Conservation (phyloP, 2,329 filamentous ascomycete species). For the Cordyceps militaris region DNA sequence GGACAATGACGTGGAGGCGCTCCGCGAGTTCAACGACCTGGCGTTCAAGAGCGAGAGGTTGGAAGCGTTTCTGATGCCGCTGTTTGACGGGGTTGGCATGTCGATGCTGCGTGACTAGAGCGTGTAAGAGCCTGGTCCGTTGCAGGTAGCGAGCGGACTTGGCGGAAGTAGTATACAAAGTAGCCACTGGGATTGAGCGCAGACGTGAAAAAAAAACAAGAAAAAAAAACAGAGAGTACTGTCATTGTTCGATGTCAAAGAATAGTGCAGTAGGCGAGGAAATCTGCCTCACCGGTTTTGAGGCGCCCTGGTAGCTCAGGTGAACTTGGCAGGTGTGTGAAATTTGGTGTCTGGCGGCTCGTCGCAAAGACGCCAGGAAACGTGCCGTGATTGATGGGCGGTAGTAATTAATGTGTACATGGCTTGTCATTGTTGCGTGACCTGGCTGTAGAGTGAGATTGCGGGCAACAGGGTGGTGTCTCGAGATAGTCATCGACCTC, state of each 20-base stretch:
- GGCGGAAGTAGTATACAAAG: background rate
- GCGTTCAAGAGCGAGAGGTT: constrained; percentile 28
- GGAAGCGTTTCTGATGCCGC: constrained; percentile 34
- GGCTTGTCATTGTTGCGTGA: background rate
- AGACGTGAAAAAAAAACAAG: too few species aligned
- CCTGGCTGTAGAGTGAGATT: constrained; percentile 7
- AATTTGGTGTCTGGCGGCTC: background rate
- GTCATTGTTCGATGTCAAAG: too few species aligned
- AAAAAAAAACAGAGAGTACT: too few species aligned
- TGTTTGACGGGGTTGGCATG: constrained; percentile 37
- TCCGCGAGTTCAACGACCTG: constrained; percentile 30
- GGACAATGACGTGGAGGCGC: constrained; percentile 20
- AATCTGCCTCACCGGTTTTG: background rate
- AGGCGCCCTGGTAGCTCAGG: background rate
- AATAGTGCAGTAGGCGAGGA: background rate
- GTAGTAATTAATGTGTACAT: background rate
- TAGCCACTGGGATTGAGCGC: background rate
- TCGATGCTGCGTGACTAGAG: constrained; percentile 31
- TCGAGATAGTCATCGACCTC: too few species aligned
- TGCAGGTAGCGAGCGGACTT: background rate
- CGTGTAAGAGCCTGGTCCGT: background rate
- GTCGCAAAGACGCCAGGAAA: background rate
- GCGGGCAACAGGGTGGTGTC: too few species aligned
- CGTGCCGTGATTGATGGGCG: background rate
- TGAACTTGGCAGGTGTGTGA: background rate